Conservation (phyloP, 129 eudicot genomes). For the Heracleum sosnowskyi region DNA sequence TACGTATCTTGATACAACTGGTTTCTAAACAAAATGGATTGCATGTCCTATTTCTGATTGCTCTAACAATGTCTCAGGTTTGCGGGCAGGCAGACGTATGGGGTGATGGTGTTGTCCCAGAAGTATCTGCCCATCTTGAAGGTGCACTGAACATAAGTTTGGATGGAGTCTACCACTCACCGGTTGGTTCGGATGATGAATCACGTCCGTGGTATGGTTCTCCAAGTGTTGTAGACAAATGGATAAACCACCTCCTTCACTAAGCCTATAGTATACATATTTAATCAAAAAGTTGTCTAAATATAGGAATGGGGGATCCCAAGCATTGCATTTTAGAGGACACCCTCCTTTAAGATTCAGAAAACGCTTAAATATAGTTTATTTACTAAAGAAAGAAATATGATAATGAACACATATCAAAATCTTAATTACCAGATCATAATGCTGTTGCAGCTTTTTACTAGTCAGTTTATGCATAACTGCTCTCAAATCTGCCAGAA, state of each 20-base stretch:
- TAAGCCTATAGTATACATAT: not conserved
- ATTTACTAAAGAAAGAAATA: too few relatives aligned
- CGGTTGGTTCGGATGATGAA: constrained; percentile 84
- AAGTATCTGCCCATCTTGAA: constrained; percentile 79
- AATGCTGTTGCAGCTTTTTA: too few relatives aligned
- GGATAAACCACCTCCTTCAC: constrained; percentile 66
- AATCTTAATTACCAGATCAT: too few relatives aligned
- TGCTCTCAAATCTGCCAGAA: too few relatives aligned
- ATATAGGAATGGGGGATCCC: not conserved
- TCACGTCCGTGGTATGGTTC: constrained; percentile 96
- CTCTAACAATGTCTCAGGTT: constrained; percentile 32
- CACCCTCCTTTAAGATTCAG: not conserved
- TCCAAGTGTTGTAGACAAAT: constrained; percentile 63
- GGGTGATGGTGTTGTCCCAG: constrained; percentile 98
- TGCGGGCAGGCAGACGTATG: constrained; percentile 93
- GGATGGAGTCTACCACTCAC: constrained; percentile 91
- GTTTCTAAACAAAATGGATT: not conserved
- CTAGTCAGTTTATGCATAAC: too few relatives aligned
- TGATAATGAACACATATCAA: too few relatives aligned
- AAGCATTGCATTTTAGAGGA: not conserved
- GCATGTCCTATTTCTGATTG: not conserved
- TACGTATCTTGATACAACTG: not conserved
- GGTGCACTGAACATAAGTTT: constrained; percentile 79
- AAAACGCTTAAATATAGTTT: too few relatives aligned
- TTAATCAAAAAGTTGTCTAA: not conserved